Base-by-base conservation (phyloP, 2,329 filamentous ascomycete species). In the Arthrocladium fulminans region DNA sequence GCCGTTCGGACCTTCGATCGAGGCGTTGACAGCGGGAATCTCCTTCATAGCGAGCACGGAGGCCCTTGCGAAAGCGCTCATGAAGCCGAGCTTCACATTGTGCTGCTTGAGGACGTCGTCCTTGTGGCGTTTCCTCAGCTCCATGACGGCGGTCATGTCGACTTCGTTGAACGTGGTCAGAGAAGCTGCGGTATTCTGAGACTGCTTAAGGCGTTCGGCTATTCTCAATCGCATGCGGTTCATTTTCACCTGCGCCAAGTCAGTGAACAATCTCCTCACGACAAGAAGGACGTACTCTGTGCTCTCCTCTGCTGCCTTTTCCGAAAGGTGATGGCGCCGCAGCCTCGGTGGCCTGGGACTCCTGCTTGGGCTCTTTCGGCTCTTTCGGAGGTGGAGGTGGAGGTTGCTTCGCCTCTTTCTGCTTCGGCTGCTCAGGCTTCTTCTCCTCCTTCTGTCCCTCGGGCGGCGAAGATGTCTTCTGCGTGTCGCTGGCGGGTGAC, bases 111-210 rank as follows among this genome's bases (percentile, higher is more conserved):
- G 74, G 19, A 96, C 74, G 51, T 95, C 89, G 51, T 97, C 90
- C 75, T 97, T 97, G 79, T 97, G 97, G 40, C 88, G 75, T 69
- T 94, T 96, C 60, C 92, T 85, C 74, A 98, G 90, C 54, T 96
- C 88, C 84, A 97, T 95, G 43, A 98, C 75, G 19, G 85, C 87
- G 25, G 90, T 94, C 92, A 98, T 98, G 68, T 98, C 92, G 53
- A 98, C 92, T 70, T 97, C 90, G 69, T 98, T 96, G 78, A 98
- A 98, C 22, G 92, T 98, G 41, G 92, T 97, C 46, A 98, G 76
- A 3, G 92, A 95, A 38, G 92, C 92, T 44, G 92, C 90, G 1
- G 92, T 97, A 73, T 98, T 98, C 67, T 98, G 92, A 17, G 92
- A 97, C 68, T 98, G 92, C 80, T 98, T 98, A 57, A 98, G 79